Evolutionary conservation across 805 yeast genomes (phyloP).

Genomic region (Suhomyces sp.): DNA sequence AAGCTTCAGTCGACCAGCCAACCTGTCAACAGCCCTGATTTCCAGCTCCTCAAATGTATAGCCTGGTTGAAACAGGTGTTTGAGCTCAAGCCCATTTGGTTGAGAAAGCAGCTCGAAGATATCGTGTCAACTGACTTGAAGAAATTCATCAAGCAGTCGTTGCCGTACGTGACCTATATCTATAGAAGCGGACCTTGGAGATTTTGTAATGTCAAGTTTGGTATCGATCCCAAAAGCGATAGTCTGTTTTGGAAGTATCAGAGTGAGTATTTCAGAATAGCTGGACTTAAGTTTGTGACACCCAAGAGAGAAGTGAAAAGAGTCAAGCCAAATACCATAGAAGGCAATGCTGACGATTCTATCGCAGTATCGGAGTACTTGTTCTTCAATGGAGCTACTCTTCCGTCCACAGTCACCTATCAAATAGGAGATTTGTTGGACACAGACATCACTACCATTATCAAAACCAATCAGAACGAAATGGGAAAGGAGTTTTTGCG

Average conservation of each 20-base stretch:
- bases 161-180: slow-evolving; percentile 81
- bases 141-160: slow-evolving; percentile 61
- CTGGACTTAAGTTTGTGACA: slow-evolving; percentile 22
- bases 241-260: slow-evolving; percentile 62
- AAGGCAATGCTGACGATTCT: slow-evolving; percentile 9
- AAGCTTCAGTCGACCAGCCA: slow-evolving; percentile 32
- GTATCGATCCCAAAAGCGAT: slow-evolving; percentile 70
- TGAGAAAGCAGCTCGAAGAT: slow-evolving; percentile 66
- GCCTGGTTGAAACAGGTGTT: slow-evolving; percentile 49
- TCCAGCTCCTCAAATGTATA: slow-evolving; percentile 41
- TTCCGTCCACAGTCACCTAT: slow-evolving; percentile 69
- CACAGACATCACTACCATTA: slow-evolving; percentile 49
- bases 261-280: slow-evolving; percentile 75
- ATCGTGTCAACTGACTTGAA: slow-evolving; percentile 48
- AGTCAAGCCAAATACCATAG: slow-evolving; percentile 27
- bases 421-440: slow-evolving; percentile 80
- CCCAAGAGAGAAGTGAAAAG: slow-evolving; percentile 10
- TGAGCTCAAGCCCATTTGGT: slow-evolving; percentile 77
- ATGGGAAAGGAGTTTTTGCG: slow-evolving; percentile 33
- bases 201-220: slow-evolving; percentile 74
- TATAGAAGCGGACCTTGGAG: slow-evolving; percentile 95
- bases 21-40: slow-evolving; percentile 30
- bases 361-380: slow-evolving; percentile 35
- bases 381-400: slow-evolving; percentile 65
- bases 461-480: slow-evolving; percentile 34